Conservation (phyloP, 768 basidiomycete species). For the Phanerodontia chrysosporium region DNA sequence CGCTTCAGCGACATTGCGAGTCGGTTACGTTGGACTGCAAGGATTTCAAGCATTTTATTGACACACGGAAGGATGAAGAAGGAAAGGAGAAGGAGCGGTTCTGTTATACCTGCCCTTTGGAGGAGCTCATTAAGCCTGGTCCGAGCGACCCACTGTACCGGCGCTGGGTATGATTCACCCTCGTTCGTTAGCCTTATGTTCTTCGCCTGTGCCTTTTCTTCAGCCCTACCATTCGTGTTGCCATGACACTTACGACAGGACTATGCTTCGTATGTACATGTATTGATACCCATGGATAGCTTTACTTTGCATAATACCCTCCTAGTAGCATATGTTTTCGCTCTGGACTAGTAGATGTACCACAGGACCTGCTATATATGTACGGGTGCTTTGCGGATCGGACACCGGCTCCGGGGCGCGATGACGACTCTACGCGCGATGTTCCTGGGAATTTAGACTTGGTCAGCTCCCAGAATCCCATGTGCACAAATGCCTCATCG, state of each 20-base stretch:
- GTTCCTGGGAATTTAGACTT: background rate
- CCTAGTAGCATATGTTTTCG: background rate
- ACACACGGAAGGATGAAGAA: background rate
- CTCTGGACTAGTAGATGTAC: background rate
- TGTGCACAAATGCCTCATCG: background rate
- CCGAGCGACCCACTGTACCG: background rate
- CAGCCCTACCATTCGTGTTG: background rate
- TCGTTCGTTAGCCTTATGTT: too few species aligned
- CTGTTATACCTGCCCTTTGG: background rate
- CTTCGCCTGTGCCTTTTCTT: too few species aligned
- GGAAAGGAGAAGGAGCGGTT: background rate
- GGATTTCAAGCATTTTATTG: background rate
- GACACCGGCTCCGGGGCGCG: background rate
- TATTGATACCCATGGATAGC: background rate
- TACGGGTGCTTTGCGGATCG: background rate
- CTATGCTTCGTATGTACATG: background rate
- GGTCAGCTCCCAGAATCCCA: background rate
- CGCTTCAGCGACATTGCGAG: slow-evolving; percentile 2
- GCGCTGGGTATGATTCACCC: background rate
- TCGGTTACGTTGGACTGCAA: too few species aligned
- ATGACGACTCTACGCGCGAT: background rate
- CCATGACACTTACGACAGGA: background rate
- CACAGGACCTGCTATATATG: background rate
- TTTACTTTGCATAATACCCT: background rate
- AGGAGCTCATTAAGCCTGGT: background rate